Base-by-base conservation (phyloP, 495 filamentous ascomycete genomes). In the Letharia lupina region DNA sequence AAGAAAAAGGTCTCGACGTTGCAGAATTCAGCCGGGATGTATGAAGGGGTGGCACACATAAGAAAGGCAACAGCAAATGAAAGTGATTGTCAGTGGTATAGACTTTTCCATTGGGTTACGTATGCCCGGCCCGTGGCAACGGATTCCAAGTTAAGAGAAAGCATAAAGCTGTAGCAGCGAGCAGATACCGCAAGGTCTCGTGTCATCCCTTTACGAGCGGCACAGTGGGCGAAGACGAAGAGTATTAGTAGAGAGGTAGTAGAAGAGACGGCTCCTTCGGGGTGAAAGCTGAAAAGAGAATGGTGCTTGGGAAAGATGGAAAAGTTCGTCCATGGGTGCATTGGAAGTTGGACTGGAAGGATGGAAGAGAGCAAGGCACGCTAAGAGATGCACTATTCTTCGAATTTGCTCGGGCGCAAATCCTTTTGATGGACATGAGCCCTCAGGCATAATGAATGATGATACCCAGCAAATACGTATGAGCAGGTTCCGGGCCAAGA, bases 351-450 rank as follows among this genome's bases (percentile, higher is more conserved):
- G 4, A n/a, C 12, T 56, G 28, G 54, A 57, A 57, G 15, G 16
- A 37, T 57, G 54, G 54, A 57, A 3, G 54, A 52, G 48, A 54
- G 28, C 10, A 54, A 33, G 50, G 33, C 33, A 57, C 54, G 54
- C 54, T 57, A 57, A 57, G 7, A 57, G 54, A 57, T 16, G 54
- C 54, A 57, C 54, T 57, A 57, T 33, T 57, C 54, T 20, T 57
- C 54, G 33, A 57, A 20, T 37, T 57, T 57, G 33, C 33, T 57
- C 54, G 54, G 54, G 54, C 54, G 54, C 33, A 37, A 57, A 57
- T 37, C 31, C 15, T 20, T 18, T 18, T 20, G 50, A 54, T 7
- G 13, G 50, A 15, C 50, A 15, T 33, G 54, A 57, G 31, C 3
- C 16, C 39, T 57, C 33, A 57, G 52, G 7, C 54, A 57, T 7